phyloP scores from a whole-genome alignment of 345 rosid species.

The Sonneratia alba region DNA sequence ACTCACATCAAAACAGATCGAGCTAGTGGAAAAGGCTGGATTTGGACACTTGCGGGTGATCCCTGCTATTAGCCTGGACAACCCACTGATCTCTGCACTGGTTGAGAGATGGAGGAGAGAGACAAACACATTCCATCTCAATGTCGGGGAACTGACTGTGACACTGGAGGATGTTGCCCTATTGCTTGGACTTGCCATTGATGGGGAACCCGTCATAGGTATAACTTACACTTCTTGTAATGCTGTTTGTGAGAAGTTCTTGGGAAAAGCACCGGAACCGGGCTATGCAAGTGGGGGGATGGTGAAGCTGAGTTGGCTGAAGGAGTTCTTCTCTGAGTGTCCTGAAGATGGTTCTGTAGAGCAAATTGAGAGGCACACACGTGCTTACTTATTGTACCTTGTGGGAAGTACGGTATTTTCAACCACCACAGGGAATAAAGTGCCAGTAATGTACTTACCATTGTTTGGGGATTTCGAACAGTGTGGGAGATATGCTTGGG shows the following conservation, averaged over 20 bases:
- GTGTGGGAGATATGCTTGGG: constrained; percentile 85
- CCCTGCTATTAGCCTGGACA: constrained; percentile 90
- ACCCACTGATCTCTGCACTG: constrained; percentile 82
- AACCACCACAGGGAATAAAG: constrained; percentile 92
- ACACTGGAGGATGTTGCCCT: constrained; percentile 74
- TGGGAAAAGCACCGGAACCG: constrained; percentile 61
- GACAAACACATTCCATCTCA: constrained; percentile 87
- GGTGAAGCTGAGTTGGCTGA: constrained; percentile 97
- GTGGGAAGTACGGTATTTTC: constrained; percentile 94
- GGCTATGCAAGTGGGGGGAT: constrained; percentile 93
- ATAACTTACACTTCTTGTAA: constrained; percentile 72
- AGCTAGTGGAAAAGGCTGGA: constrained; percentile 82
- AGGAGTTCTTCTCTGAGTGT: constrained; percentile 71
- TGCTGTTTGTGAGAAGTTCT: constrained; percentile 51
- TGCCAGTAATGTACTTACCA: constrained; percentile 96
- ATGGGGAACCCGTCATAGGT: constrained; percentile 90
- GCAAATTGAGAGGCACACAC: constrained; percentile 54
- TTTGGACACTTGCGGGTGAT: constrained; percentile 75
- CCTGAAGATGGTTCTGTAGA: constrained; percentile 50
- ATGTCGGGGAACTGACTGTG: constrained; percentile 85
- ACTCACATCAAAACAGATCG: constrained; percentile 57
- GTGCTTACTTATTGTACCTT: constrained; percentile 86
- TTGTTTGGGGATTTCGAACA: constrained; percentile 71
- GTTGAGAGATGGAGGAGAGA: constrained; percentile 98
- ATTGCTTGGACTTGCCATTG: constrained; percentile 73